Evolutionary conservation across 1,284 basidiomycete species (phyloP).

Genomic region (Earliella scabrosa): DNA sequence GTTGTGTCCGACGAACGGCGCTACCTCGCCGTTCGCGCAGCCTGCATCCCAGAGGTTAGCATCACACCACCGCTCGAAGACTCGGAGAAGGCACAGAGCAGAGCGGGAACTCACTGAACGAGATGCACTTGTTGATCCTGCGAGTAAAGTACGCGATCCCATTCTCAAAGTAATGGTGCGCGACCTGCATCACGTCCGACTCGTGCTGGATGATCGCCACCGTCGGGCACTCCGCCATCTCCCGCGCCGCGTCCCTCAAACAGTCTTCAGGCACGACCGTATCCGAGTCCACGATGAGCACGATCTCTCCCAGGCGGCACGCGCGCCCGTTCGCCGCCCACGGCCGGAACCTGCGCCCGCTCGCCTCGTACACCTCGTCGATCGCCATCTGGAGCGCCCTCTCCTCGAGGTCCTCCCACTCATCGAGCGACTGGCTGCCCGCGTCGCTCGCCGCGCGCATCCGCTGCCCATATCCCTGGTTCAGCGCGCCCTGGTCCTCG

Average conservation of each 20-base stretch:
- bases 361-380: slow-evolving; percentile 46
- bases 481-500: slow-evolving; percentile 34
- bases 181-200: slow-evolving; percentile 58
- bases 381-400: slow-evolving; percentile 44
- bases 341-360: slow-evolving; percentile 40
- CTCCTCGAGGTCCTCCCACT: slow-evolving; percentile 42
- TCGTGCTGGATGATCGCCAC: slow-evolving; percentile 58
- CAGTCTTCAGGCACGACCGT: slow-evolving; percentile 65
- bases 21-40: slow-evolving; percentile 55
- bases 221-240: slow-evolving; percentile 55
- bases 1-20: slow-evolving; percentile 65
- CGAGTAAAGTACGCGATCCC: slow-evolving; percentile 62
- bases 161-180: slow-evolving; percentile 62
- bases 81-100: slow-evolving; percentile 17
- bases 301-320: slow-evolving; percentile 46
- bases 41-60: slow-evolving; percentile 23
- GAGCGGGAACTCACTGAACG: slow-evolving; percentile 33
- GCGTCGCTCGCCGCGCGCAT: slow-evolving; percentile 15
- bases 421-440: slow-evolving; percentile 19
- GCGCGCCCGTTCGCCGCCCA: slow-evolving; percentile 48
- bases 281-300: slow-evolving; percentile 57
- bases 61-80: neutral
- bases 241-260: slow-evolving; percentile 58
- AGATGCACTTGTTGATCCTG: slow-evolving; percentile 49
- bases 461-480: slow-evolving; percentile 25